Percentiles rank a stretch among this genome's conserved stretches.
Evolutionary conservation across 257 asterid genomes (phyloP).

Genomic region (Craterostigma plantagineum): DNA sequence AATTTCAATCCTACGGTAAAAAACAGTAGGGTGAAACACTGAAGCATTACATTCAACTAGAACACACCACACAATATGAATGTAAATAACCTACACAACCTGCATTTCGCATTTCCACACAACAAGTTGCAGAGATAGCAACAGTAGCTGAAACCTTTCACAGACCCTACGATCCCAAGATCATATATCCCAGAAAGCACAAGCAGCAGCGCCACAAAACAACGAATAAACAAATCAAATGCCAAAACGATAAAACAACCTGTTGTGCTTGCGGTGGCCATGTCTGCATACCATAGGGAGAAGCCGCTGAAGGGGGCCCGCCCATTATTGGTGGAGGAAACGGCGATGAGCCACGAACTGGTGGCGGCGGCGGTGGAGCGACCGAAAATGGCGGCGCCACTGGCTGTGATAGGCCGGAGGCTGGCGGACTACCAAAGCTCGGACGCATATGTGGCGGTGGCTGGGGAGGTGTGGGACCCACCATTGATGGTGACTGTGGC

Average conservation of each 20-base stretch:
- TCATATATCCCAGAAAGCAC: too few species aligned
- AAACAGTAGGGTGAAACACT: too few species aligned
- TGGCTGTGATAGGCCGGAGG: slow-evolving; percentile 47
- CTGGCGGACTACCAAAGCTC: slow-evolving; percentile 55
- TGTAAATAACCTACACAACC: too few species aligned
- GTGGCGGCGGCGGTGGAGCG: slow-evolving; percentile 32
- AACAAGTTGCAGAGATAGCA: too few species aligned
- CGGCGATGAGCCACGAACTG: slow-evolving; percentile 58
- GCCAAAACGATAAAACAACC: slow-evolving; percentile 28
- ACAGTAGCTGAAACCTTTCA: too few species aligned
- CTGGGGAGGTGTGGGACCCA: slow-evolving; percentile 26
- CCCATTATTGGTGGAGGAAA: slow-evolving; percentile 42
- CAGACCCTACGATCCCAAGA: too few species aligned
- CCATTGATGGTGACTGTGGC: slow-evolving; percentile 52
- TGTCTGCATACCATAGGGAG: slow-evolving; percentile 64
- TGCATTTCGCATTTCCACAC: too few species aligned
- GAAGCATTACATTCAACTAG: too few species aligned
- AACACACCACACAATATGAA: too few species aligned
- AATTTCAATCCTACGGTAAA: too few species aligned
- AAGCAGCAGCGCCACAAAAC: too few species aligned
- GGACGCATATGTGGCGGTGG: slow-evolving; percentile 53
- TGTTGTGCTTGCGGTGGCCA: slow-evolving; percentile 70
- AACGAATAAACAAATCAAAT: neutral
- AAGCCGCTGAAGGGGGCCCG: slow-evolving; percentile 34
- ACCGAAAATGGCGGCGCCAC: slow-evolving; percentile 44